Evolutionary conservation across 225 moss, liverwort and hornwort genomes (phyloP), one percentile per base, ranked within the genome.

Genomic region (Thuidium tamariscinum): DNA sequence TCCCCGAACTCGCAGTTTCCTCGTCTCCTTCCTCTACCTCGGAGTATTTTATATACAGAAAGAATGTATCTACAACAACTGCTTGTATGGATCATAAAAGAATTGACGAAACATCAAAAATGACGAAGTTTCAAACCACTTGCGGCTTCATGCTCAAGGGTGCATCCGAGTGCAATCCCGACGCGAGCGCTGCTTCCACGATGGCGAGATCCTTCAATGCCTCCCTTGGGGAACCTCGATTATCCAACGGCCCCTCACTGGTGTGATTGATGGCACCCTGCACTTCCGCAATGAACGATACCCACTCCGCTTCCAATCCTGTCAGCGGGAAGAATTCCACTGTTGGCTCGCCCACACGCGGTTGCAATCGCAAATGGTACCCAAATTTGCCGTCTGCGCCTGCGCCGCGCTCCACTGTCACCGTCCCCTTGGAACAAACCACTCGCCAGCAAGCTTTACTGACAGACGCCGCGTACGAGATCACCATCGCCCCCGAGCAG

Each of bases 361-460:
- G 91, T 12, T 90, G 91, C 56, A 88, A 56, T 34, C 74, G 88
- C 41, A 97, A 89, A 10, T 89, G 90, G 74, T 95, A 97, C 16
- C 96, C 97, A 13, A 95, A 91, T 51, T 89, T 84, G 25, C 92
- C 92, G 30, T 89, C 94, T n/a, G 81, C 51, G 82, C 93, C 91
- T 32, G 86, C 88, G 59, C 91, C 93, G 46, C 96, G 93, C 88
- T 97, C 96, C 70, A 97, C 97, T 30, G 92, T 92, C n/a, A 96
- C 95, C 5, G 95, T 93, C 22, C 97, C 97, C 79, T 89, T 88
- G 26, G 93, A 90, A 60, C 96, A 95, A 2, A 92, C 96, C 74
- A 96, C 97, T 19, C 96, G 94, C 97, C 97, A 97, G 77, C 89
- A 95, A 62, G 96, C 95, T 87, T 94, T 92, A 66, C 95, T 93